Base-by-base conservation (phyloP, 345 rosid species). In the Mallotus nudiflorus region DNA sequence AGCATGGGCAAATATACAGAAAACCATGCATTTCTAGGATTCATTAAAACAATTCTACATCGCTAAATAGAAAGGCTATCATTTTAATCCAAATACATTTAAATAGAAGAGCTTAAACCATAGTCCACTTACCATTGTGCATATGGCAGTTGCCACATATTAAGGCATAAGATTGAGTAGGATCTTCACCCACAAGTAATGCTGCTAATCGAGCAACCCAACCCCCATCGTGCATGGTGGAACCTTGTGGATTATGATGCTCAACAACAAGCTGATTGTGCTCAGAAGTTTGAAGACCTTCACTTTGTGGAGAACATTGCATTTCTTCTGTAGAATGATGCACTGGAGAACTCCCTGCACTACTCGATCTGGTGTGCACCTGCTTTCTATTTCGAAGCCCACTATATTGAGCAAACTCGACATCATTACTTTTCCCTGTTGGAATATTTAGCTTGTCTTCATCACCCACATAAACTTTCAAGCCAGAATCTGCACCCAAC, bases 121-220 rank as follows among this genome's bases (percentile, higher is more conserved):
- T 0, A 46, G 44, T 27, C 60, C 61, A 71, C 89, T 85, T 70
- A 95, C 98, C 99, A 57, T 92, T 95, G 80, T 95, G 99, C 96
- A 87, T 90, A 67, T 81, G 94, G 70, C 99, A 95, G 73, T 85
- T 92, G 56, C 97, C 96, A 68, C 99, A 95, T 68, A 95, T 95
- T 72, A 95, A 88, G 3, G 99, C 99, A 73, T 77, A 95, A 28
- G 97, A 95, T 64, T 92, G 98, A 3, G 87, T 81, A 37, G 97
- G 98, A 78, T 95, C 99, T 77, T 95, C 99, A 0, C 98, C 99
- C 11, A 90, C 98, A n/a, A 92, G 94, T 24, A 95, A 84, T 53
- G 98, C 99, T 12, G 97, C 99, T 29, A 95, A 65, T 50, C 96
- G 91, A 71, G 97, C 86, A 59, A 95, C 80, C 98, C 99, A 95